These are phyloP conservation scores for Acanthamoeba rhysodes DNA, from an alignment of 208 protist genomes.

Conservation along the genomic window DNA sequence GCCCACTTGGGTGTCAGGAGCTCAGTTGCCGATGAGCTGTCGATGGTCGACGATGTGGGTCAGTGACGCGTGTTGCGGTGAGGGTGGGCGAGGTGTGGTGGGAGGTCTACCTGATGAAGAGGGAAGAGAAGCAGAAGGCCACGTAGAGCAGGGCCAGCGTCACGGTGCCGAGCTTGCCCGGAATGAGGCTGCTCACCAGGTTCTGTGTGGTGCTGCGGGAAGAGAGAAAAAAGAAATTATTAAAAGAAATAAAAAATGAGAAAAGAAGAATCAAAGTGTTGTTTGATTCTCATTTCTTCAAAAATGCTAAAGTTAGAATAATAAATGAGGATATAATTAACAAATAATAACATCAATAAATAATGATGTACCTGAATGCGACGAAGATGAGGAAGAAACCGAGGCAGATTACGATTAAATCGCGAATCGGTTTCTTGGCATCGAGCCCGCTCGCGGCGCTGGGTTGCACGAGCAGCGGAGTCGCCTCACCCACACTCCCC, in stretches of 20 bases:
- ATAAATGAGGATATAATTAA: not conserved
- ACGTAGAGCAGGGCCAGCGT: not conserved
- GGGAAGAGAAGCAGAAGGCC: conserved; percentile 30
- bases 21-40: not conserved
- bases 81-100: no score
- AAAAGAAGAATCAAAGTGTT: not conserved
- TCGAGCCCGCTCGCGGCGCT: not conserved
- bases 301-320: not conserved
- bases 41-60: not conserved
- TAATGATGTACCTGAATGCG: not conserved
- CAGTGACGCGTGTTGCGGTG: no score
- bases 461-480: not conserved
- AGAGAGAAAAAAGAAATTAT: not conserved
- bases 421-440: conserved; percentile 18
- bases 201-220: conserved; percentile 6
- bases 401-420: conserved; percentile 14
- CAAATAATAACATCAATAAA: not conserved
- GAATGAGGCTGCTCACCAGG: conserved; percentile 36
- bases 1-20: conserved; percentile 42
- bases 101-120: not conserved
- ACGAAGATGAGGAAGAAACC: conserved; percentile 47
- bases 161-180: not conserved
- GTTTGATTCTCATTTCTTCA: not conserved
- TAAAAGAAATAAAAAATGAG: not conserved
- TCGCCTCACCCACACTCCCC: not conserved